phyloP scores from a whole-genome alignment of 345 rosid genomes.

The Carallia brachiata region DNA sequence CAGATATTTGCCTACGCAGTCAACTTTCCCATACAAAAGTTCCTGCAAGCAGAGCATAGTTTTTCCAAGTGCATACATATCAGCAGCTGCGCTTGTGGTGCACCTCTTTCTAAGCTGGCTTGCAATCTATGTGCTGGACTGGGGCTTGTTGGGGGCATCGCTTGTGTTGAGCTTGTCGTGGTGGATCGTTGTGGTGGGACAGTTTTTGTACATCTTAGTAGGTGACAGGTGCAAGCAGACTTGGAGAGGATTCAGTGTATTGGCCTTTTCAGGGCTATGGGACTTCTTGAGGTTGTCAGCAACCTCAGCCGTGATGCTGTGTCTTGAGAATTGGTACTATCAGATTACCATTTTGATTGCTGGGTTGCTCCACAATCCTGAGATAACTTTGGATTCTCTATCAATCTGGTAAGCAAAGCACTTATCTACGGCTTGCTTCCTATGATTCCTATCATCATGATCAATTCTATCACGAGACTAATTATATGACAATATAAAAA shows the following conservation, averaged over 20 bases:
- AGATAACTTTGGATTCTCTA: conserved; percentile 55
- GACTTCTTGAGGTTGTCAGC: conserved; percentile 50
- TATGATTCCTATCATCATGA: background rate
- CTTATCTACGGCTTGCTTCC: background rate
- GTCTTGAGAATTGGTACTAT: conserved; percentile 59
- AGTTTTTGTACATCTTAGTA: conserved; percentile 47
- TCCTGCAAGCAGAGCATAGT: conserved; percentile 43
- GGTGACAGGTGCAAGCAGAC: conserved; percentile 43
- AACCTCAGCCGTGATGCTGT: conserved; percentile 64
- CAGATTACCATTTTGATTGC: conserved; percentile 60
- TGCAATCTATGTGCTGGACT: conserved; percentile 36
- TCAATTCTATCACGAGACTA: too few relatives aligned
- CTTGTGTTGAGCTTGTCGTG: conserved; percentile 13
- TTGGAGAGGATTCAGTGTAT: conserved; percentile 53
- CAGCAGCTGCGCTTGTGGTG: conserved; percentile 45
- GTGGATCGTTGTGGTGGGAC: conserved; percentile 47
- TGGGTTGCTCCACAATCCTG: conserved; percentile 57
- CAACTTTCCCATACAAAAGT: conserved; percentile 57
- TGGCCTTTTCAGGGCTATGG: conserved; percentile 53
- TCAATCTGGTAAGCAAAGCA: conserved; percentile 41
- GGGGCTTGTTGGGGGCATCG: conserved; percentile 35
- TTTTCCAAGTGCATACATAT: conserved; percentile 60
- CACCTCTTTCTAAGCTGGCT: conserved; percentile 59
- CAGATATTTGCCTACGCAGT: conserved; percentile 64
- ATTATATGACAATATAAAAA: too few relatives aligned